phyloP scores from a whole-genome alignment of 2,329 filamentous ascomycete species.

The Beauveria sp. region DNA sequence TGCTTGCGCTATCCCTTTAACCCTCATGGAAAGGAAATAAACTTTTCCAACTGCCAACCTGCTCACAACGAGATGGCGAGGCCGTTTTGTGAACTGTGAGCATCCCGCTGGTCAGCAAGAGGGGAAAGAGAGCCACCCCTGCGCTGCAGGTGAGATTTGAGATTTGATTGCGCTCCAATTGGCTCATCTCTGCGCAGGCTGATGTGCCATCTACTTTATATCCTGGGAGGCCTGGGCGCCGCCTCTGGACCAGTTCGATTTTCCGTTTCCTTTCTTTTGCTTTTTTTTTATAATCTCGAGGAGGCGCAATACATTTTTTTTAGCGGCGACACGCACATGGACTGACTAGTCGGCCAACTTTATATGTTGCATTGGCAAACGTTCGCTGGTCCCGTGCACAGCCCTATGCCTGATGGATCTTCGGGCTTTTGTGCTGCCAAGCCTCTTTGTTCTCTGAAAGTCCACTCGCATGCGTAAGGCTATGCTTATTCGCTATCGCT shows the following conservation, averaged over 20 bases:
- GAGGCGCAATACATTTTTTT: not conserved
- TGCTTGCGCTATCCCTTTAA: not conserved
- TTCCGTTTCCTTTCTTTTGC: no score
- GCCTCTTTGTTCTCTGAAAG: not conserved
- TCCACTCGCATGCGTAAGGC: constrained; percentile 3
- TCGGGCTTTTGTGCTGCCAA: not conserved
- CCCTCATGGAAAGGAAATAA: not conserved
- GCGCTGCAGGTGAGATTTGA: constrained; percentile 4
- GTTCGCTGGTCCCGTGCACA: not conserved
- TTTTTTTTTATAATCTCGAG: not conserved
- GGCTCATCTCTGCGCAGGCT: not conserved
- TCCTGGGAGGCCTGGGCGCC: no score
- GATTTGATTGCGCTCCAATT: not conserved
- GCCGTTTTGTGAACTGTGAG: not conserved
- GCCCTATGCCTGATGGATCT: not conserved
- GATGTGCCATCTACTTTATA: not conserved
- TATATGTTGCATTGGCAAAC: not conserved
- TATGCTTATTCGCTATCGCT: not conserved
- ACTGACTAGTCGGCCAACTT: not conserved
- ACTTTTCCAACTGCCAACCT: not conserved
- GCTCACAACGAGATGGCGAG: not conserved
- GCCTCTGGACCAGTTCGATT: not conserved
- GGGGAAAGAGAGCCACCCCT: not conserved
- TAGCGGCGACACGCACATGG: not conserved
- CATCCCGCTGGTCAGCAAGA: not conserved